These are phyloP conservation scores for Mycena venus DNA, from an alignment of 768 basidiomycete genomes.

Conservation along the genomic window DNA sequence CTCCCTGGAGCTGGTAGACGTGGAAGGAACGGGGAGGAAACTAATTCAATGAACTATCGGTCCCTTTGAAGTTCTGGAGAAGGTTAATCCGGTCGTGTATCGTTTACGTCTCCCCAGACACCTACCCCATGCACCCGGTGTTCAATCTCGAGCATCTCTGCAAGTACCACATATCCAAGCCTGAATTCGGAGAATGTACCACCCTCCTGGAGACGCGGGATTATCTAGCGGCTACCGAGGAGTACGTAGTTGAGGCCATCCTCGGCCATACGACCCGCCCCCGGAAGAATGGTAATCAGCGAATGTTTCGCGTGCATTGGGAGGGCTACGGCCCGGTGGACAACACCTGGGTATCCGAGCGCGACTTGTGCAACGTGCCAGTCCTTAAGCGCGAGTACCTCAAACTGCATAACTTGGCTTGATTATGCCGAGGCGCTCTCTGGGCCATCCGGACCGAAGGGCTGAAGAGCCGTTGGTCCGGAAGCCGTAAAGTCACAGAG, in stretches of 20 bases:
- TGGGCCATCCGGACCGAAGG: no score
- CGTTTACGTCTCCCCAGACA: conserved; percentile 1
- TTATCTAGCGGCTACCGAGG: no score
- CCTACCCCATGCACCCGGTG: conserved; percentile 23
- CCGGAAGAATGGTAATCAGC: neutral
- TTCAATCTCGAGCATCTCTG: conserved; percentile 26
- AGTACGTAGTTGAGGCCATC: no score
- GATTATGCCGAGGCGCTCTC: no score
- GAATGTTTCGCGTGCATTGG: neutral
- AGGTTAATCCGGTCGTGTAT: conserved; percentile 25
- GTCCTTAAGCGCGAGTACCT: neutral
- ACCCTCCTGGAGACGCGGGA: no score
- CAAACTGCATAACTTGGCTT: neutral
- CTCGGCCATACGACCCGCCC: neutral
- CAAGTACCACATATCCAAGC: neutral
- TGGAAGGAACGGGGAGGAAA: no score
- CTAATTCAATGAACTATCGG: no score
- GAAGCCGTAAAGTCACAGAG: neutral
- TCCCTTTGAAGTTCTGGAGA: conserved; percentile 31
- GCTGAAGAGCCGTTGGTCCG: neutral
- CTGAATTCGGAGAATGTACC: no score
- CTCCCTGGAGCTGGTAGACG: no score
- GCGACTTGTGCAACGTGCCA: neutral
- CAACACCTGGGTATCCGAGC: neutral
- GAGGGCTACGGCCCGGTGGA: neutral